Conservation (phyloP, 1,139 yeast species). For the Yamadazyma atmosphaerica region DNA sequence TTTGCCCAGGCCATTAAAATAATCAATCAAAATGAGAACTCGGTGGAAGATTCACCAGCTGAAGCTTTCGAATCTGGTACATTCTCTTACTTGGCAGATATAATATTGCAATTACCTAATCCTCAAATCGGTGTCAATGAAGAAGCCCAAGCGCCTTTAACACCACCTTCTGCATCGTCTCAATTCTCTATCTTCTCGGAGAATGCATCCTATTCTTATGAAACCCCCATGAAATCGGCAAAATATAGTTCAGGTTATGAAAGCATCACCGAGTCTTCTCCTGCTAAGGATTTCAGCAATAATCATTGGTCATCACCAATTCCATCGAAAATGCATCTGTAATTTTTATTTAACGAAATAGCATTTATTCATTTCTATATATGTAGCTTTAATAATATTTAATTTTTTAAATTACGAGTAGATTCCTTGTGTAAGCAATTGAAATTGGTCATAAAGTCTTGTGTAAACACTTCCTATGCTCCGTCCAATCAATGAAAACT, state of each 20-base stretch:
- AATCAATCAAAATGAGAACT: constrained; percentile 25
- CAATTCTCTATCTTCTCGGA: constrained; percentile 39
- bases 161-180: constrained; percentile 46
- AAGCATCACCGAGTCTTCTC: constrained; percentile 5
- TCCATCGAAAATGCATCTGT: constrained; percentile 12
- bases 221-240: constrained; percentile 9
- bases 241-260: constrained; percentile 2
- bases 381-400: constrained; percentile 2
- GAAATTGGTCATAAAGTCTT: constrained; percentile 90
- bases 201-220: constrained; percentile 7
- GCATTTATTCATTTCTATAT: constrained; percentile 3
- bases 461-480: constrained; percentile 91
- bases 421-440: constrained; percentile 90
- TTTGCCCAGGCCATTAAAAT: constrained; percentile 24
- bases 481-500: constrained; percentile 67
- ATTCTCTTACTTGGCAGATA: constrained; percentile 24
- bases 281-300: constrained; percentile 2
- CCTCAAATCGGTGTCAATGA: constrained; percentile 9
- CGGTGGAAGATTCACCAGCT: constrained; percentile 17
- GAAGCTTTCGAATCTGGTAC: constrained; percentile 17
- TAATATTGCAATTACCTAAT: constrained; percentile 29
- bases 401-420: constrained; percentile 49
- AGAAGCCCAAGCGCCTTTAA: constrained; percentile 26
- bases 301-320: constrained; percentile 12
- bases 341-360: constrained; percentile 3